These are phyloP conservation scores for Peribolospora kevripleyi DNA, from an alignment of 768 basidiomycete species.

Conservation along the genomic window DNA sequence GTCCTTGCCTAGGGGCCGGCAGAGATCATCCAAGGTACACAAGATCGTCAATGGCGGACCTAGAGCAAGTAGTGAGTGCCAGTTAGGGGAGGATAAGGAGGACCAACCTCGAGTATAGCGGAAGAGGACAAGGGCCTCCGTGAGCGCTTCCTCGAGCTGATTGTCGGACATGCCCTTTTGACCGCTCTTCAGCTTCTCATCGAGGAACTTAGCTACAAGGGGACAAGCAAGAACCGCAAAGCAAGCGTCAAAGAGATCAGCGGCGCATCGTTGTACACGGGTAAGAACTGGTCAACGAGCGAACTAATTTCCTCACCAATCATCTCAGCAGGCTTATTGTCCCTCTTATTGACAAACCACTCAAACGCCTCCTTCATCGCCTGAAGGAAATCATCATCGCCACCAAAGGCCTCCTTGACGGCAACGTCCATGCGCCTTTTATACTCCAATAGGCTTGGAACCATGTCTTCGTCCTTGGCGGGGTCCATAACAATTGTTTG, in stretches of 20 bases:
- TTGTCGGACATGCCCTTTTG: slow-evolving; percentile 42
- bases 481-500: slow-evolving; percentile 39
- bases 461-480: slow-evolving; percentile 48
- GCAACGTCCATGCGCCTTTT: slow-evolving; percentile 34
- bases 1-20: slow-evolving; percentile 39
- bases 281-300: slow-evolving; percentile 31
- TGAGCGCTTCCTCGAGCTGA: slow-evolving; percentile 38
- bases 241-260: background rate
- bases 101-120: slow-evolving; percentile 41
- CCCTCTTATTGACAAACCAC: slow-evolving; percentile 43
- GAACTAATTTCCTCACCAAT: slow-evolving; percentile 25
- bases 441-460: slow-evolving; percentile 42
- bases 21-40: background rate
- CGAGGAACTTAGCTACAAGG: slow-evolving; percentile 52
- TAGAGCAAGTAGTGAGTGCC: background rate
- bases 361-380: slow-evolving; percentile 35
- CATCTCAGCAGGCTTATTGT: slow-evolving; percentile 69
- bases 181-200: slow-evolving; percentile 63
- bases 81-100: background rate
- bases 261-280: background rate
- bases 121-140: slow-evolving; percentile 47
- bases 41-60: background rate
- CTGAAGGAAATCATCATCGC: slow-evolving; percentile 18
- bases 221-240: background rate
- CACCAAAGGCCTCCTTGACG: slow-evolving; percentile 30